Evolutionary conservation across 495 filamentous ascomycete species (phyloP).

Genomic region (Neurospora africana): DNA sequence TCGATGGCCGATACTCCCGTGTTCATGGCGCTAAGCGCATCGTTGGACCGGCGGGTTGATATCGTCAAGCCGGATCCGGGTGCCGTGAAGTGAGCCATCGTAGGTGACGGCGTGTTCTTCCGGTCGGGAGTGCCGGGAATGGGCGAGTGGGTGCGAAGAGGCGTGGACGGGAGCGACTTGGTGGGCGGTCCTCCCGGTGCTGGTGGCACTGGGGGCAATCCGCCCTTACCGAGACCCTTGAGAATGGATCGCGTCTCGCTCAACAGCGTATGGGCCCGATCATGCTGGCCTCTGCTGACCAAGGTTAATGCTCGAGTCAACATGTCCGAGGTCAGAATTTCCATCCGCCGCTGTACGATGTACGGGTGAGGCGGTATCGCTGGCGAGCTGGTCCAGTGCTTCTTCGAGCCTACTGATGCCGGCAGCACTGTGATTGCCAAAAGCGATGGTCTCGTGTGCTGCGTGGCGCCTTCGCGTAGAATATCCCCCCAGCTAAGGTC

Average conservation of each 20-base stretch:
- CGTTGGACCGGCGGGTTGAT: constrained; percentile 25
- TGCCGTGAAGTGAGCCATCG: constrained; percentile 33
- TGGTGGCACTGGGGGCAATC: constrained; percentile 71
- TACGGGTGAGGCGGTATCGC: constrained; percentile 92
- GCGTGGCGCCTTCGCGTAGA: constrained; percentile 77
- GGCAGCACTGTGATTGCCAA: constrained; percentile 99
- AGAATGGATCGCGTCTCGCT: constrained; percentile 91
- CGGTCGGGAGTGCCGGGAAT: constrained; percentile 35
- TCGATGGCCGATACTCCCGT: constrained; percentile 63
- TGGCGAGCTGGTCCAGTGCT: constrained; percentile 53
- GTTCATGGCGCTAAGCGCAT: constrained; percentile 37
- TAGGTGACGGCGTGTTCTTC: constrained; percentile 40
- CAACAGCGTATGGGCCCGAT: constrained; percentile 82
- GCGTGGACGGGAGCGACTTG: constrained; percentile 39
- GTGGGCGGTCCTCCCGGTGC: constrained; percentile 9
- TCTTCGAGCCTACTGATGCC: constrained; percentile 51
- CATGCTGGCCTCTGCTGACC: constrained; percentile 82
- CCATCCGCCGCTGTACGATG: constrained; percentile 96
- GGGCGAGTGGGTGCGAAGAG: constrained; percentile 37
- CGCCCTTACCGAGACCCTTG: constrained; percentile 90
- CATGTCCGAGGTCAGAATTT: constrained; percentile 97
- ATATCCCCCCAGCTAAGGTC: constrained; percentile 93
- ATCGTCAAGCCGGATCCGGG: constrained; percentile 11
- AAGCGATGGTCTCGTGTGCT: constrained; percentile 80
- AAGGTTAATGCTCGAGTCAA: constrained; percentile 84